Evolutionary conservation across 805 yeast species (phyloP).

Genomic region (Hyphopichia homilentoma): DNA sequence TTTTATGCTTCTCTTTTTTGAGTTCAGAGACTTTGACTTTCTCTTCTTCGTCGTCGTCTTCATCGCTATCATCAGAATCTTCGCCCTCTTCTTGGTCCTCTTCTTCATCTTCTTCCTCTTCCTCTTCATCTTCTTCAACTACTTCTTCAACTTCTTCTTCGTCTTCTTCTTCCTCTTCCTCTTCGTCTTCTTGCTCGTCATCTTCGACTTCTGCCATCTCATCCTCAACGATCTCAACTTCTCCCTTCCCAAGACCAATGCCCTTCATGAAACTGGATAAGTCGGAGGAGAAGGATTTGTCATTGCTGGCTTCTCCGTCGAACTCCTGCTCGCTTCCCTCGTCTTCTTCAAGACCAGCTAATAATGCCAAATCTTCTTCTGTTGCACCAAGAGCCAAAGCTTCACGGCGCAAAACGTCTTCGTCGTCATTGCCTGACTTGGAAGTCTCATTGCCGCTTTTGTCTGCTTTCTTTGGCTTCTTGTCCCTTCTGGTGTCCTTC

Average conservation of each 20-base stretch:
- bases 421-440: constrained; percentile 7
- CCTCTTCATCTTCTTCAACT: constrained; percentile 19
- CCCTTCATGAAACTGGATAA: constrained; percentile 59
- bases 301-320: constrained; percentile 36
- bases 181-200: constrained; percentile 36
- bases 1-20: constrained; percentile 18
- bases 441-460: not conserved
- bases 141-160: constrained; percentile 28
- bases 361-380: constrained; percentile 69
- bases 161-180: constrained; percentile 32
- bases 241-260: constrained; percentile 55
- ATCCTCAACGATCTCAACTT: constrained; percentile 8
- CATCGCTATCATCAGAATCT: constrained; percentile 6
- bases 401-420: constrained; percentile 57
- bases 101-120: constrained; percentile 14
- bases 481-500: constrained; percentile 5
- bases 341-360: constrained; percentile 53
- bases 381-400: constrained; percentile 83
- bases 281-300: constrained; percentile 48
- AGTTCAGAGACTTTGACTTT: constrained; percentile 5
- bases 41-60: constrained; percentile 18
- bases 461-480: not conserved
- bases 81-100: constrained; percentile 15
- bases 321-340: constrained; percentile 52
- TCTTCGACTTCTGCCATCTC: constrained; percentile 28